These are phyloP conservation scores for Colletotrichum sp. DNA, from an alignment of 2,329 filamentous ascomycete genomes.

Conservation along the genomic window DNA sequence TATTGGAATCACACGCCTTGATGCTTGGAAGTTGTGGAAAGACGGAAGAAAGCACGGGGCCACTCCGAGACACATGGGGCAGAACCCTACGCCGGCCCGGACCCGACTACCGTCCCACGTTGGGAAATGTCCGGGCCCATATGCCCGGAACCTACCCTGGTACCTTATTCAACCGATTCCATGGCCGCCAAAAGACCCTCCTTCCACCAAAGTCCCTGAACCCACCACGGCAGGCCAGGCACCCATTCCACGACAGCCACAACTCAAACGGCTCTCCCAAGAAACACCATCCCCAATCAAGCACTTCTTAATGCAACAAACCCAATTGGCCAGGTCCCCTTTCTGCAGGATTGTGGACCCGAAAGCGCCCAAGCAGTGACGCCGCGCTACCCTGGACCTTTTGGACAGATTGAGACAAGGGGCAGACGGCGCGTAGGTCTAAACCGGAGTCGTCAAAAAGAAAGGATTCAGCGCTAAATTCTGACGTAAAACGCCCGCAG, in stretches of 20 bases:
- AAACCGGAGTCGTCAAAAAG: neutral
- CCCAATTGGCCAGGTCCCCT: neutral
- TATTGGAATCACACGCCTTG: rapidly evolving
- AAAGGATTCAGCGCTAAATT: neutral
- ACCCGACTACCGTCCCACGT: neutral
- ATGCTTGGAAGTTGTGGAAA: rapidly evolving
- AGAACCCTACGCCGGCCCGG: neutral
- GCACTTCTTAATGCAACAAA: neutral
- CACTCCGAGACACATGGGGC: neutral
- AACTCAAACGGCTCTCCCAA: neutral
- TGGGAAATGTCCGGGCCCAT: neutral
- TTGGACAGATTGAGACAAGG: neutral
- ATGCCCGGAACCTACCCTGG: neutral
- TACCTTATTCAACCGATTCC: too few species aligned
- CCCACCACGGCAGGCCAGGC: neutral
- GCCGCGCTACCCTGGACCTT: neutral
- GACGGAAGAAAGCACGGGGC: neutral
- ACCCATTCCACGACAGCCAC: neutral
- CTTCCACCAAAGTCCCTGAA: neutral
- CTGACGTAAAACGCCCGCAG: neutral
- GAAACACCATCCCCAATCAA: neutral
- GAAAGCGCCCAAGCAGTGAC: neutral
- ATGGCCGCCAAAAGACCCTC: neutral
- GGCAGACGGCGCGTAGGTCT: neutral
- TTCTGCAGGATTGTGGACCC: neutral